A percentile compares a stretch with the other conserved stretches of the same genome.
These are phyloP conservation scores for Colletotrichum costaricense DNA, from an alignment of 2,329 filamentous ascomycete genomes.

Conservation along the genomic window DNA sequence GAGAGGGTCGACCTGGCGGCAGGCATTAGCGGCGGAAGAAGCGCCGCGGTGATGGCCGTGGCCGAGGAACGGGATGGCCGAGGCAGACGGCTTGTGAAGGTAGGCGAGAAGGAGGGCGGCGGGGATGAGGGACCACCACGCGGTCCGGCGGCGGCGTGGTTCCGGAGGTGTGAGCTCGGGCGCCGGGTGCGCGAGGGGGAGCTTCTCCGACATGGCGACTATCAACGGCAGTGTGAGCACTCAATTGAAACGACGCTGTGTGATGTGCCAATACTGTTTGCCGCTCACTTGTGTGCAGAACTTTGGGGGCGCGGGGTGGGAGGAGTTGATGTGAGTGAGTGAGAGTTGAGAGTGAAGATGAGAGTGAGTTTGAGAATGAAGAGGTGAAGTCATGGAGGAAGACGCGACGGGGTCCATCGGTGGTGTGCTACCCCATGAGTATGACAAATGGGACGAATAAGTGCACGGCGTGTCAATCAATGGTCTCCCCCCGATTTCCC, in stretches of 20 bases:
- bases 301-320: no score
- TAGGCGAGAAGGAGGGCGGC: constrained; percentile 28
- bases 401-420: constrained; percentile 9
- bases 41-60: neutral
- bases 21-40: constrained; percentile 37
- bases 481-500: neutral
- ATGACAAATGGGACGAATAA: constrained; percentile 28
- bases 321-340: neutral
- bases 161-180: neutral
- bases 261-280: neutral
- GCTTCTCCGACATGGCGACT: constrained; percentile 28
- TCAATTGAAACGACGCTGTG: neutral
- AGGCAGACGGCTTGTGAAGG: constrained; percentile 24
- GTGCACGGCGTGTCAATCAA: neutral
- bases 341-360: neutral
- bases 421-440: constrained; percentile 15
- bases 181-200: constrained; percentile 21
- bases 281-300: neutral
- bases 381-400: neutral
- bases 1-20: constrained; percentile 48
- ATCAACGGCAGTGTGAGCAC: neutral
- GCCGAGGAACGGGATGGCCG: neutral
- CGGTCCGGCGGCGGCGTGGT: constrained; percentile 11
- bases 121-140: constrained; percentile 34
- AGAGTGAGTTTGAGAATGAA: neutral